Percentiles rank a stretch among this genome's conserved stretches.
phyloP scores from a whole-genome alignment of 2,329 filamentous ascomycete genomes.

The Penicillium sp. region DNA sequence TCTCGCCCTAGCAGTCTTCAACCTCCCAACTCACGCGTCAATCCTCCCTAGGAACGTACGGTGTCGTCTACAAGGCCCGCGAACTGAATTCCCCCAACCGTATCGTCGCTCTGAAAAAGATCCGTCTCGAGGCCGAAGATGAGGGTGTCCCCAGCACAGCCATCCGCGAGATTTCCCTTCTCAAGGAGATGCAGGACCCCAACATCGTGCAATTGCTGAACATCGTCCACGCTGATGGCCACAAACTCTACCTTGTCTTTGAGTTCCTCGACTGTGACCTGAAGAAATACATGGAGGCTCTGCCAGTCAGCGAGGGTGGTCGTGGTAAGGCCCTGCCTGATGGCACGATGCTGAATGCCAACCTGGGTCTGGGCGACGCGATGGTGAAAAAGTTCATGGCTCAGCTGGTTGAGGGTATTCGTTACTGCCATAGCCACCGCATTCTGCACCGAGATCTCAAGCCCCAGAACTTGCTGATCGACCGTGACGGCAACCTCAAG shows the following conservation, averaged over 20 bases:
- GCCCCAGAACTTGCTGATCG: constrained; percentile 86
- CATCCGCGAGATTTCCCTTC: constrained; percentile 89
- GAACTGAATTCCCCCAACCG: constrained; percentile 79
- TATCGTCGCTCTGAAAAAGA: constrained; percentile 93
- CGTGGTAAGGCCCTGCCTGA: constrained; percentile 83
- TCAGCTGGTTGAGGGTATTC: constrained; percentile 79
- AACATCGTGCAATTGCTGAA: constrained; percentile 88
- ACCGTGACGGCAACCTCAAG: constrained; percentile 85
- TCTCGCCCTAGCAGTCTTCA: background rate
- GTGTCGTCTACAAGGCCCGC: constrained; percentile 91
- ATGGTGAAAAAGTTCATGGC: constrained; percentile 95
- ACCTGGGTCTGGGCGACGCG: constrained; percentile 71
- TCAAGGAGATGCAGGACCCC: constrained; percentile 92
- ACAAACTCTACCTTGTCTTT: constrained; percentile 91
- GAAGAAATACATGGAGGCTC: constrained; percentile 94
- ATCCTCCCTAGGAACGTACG: constrained; percentile 72
- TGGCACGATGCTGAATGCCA: constrained; percentile 65
- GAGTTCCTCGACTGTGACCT: constrained; percentile 90
- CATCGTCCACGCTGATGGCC: constrained; percentile 91
- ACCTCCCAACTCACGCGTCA: constrained; percentile 21
- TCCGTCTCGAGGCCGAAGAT: constrained; percentile 91
- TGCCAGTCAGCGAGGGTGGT: constrained; percentile 81
- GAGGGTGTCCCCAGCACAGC: constrained; percentile 91
- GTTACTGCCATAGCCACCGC: constrained; percentile 86
- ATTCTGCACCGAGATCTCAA: constrained; percentile 87